Base-by-base conservation (phyloP, 2,329 filamentous ascomycete species). In the Thelonectria rubi region DNA sequence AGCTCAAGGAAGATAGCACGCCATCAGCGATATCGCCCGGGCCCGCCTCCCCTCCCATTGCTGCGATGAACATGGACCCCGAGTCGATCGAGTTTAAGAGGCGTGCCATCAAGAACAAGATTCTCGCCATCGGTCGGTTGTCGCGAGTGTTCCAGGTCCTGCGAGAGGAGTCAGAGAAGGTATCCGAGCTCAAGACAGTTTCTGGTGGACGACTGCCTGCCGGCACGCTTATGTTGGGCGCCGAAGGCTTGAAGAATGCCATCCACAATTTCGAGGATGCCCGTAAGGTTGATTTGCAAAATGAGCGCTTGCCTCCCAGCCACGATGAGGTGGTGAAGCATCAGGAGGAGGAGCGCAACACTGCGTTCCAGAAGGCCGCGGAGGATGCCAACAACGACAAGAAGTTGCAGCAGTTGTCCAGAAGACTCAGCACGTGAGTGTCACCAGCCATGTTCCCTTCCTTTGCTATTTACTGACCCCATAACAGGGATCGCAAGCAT, bases 71-170 rank as follows among this genome's bases (percentile, higher is more conserved):
- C 50, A 79, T 82, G 73, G 94, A 98, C 72, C 89, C 91, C 12
- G 93, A 97, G 52, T 94, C 91, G 54, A 92, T 90, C 71, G 95
- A 99, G 76, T 94, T 91, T 83, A 98, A 97, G 85, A 88, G 95
- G 73, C 90, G 94, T 47, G 94, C 94, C 3, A 97, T 99, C 86
- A 98, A 98, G 86, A 99, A 99, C 88, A 99, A 99, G 84, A 98
- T 99, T 74, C 82, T 99, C 71, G 95, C 95, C 63, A 99, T 99
- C 73, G 95, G 95, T 30, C 92, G 95, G 70, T 85, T 99, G 67
- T 98, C 95, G 39, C 92, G 95, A 72, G 95, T 99, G 63, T 99
- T 99, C 89, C 95, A 99, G 77, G 95, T 99, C 52, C 81, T 99
- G 71, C 93, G 95, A 73, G 95, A 99, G 80, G 95, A 99, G 79